These are phyloP conservation scores for Diaporthe sp. DNA, from an alignment of 2,329 filamentous ascomycete species.

Conservation along the genomic window DNA sequence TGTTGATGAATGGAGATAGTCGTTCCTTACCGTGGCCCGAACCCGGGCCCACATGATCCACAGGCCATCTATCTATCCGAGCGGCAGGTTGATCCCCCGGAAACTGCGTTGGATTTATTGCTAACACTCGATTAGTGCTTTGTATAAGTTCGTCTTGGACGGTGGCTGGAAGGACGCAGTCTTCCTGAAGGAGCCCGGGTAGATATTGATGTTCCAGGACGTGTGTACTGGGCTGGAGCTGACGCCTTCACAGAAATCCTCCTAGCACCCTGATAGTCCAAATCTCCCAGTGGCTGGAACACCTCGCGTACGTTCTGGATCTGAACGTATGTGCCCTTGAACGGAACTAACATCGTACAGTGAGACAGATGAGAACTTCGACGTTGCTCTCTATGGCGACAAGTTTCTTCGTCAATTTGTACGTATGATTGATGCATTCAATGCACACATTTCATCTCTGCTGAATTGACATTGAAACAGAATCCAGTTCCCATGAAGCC, in stretches of 20 bases:
- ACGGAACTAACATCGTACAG: neutral
- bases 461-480: neutral
- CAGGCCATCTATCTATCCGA: neutral
- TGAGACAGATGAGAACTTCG: neutral
- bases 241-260: neutral
- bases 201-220: fast-evolving
- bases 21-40: neutral
- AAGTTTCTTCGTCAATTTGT: neutral
- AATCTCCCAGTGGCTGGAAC: neutral
- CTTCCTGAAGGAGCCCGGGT: neutral
- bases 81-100: neutral
- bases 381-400: neutral
- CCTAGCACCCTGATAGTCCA: neutral
- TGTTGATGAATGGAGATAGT: neutral
- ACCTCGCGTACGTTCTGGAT: neutral
- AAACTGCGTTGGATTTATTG: fast-evolving
- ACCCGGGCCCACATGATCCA: neutral
- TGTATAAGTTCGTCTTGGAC: neutral
- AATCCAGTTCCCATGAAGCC: neutral
- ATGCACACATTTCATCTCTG: neutral
- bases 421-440: neutral
- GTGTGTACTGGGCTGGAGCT: neutral
- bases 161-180: neutral
- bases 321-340: neutral
- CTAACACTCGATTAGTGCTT: neutral